phyloP scores from a whole-genome alignment of 495 filamentous ascomycete genomes.

The Neurospora terricola region DNA sequence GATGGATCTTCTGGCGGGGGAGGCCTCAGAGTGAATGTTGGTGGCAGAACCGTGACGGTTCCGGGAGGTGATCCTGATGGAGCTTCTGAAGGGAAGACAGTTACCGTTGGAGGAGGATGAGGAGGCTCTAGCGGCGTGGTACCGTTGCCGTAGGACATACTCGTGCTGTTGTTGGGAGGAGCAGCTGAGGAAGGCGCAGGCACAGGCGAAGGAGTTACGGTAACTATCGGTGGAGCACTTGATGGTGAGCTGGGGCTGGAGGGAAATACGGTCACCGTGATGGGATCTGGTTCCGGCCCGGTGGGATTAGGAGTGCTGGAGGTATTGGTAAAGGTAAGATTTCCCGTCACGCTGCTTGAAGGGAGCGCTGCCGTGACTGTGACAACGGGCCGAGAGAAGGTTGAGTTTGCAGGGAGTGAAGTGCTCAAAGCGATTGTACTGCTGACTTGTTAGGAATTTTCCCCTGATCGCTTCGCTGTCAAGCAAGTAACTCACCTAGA shows the following conservation, averaged over 20 bases:
- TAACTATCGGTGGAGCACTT: neutral
- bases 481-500: slow-evolving; percentile 8
- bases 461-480: no score
- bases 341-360: slow-evolving; percentile 2
- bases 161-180: neutral
- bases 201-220: neutral
- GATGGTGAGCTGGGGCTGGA: neutral
- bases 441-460: neutral
- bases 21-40: neutral
- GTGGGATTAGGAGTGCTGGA: neutral
- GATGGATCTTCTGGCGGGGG: neutral
- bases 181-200: neutral
- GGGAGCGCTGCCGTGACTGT: slow-evolving; percentile 5
- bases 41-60: slow-evolving; percentile 6
- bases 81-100: neutral
- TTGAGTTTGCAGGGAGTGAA: slow-evolving; percentile 1
- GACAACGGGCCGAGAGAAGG: neutral
- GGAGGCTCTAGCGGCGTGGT: neutral
- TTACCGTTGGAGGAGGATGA: neutral
- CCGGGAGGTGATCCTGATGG: neutral
- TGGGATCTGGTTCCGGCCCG: neutral
- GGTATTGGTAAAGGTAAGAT: neutral
- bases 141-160: neutral
- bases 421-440: slow-evolving; percentile 4
- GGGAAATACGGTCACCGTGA: slow-evolving; percentile 12